These are phyloP conservation scores for Termitomyces sp. DNA, from an alignment of 768 basidiomycete genomes.

Conservation along the genomic window DNA sequence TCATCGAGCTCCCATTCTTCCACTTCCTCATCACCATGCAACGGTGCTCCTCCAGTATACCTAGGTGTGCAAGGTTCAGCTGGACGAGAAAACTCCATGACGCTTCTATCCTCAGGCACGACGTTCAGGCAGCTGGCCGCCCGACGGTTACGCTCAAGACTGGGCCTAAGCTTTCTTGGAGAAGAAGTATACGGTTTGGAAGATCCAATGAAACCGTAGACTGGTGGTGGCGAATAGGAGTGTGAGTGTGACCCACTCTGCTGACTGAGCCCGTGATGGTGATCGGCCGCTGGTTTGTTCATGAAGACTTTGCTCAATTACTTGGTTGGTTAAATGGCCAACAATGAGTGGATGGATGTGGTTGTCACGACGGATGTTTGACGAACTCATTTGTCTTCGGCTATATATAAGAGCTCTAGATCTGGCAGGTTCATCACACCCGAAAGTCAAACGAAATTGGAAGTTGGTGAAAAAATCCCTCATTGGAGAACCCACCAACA, in stretches of 20 bases:
- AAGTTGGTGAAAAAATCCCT: not conserved
- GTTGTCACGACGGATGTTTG: not conserved
- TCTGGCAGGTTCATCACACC: not conserved
- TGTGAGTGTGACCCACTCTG: not conserved
- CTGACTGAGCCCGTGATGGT: not conserved
- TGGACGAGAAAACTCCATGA: slow-evolving; percentile 8
- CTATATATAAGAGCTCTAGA: not conserved
- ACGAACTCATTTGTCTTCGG: not conserved
- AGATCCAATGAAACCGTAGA: not conserved
- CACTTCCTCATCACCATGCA: slow-evolving; percentile 23
- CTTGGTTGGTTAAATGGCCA: too few relatives aligned
- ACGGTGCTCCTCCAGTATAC: slow-evolving; percentile 14
- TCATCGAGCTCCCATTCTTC: slow-evolving; percentile 28
- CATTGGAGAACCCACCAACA: not conserved
- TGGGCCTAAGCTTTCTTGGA: not conserved
- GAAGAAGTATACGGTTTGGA: too few relatives aligned
- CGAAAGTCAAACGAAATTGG: not conserved
- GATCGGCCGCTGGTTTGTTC: not conserved
- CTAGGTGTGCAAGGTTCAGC: not conserved
- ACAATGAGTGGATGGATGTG: not conserved
- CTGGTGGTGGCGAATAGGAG: not conserved
- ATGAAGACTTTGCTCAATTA: not conserved
- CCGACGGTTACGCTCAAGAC: not conserved
- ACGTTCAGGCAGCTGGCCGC: slow-evolving; percentile 1
- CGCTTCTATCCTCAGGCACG: slow-evolving; percentile 9